Evolutionary conservation across 768 basidiomycete species (phyloP).

Genomic region (Hebeloma cylindrosporum): DNA sequence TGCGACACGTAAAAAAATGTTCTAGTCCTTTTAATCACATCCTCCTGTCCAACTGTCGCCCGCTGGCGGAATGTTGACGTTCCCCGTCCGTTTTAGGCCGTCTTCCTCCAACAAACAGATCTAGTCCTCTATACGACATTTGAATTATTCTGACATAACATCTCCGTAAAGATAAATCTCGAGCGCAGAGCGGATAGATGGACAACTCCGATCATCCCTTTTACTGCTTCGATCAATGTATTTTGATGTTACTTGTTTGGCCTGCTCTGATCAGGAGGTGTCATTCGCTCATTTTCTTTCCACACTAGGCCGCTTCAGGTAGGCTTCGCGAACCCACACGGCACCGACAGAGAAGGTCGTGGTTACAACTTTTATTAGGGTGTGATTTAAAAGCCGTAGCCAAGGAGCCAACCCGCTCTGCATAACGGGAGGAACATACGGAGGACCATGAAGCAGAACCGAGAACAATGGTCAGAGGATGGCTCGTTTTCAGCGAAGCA

Average conservation of each 20-base stretch:
- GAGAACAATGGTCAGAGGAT: too few species aligned
- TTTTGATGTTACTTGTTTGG: conserved; percentile 9
- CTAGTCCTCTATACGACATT: conserved; percentile 7
- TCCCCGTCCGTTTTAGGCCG: conserved; percentile 23
- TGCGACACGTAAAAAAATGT: conserved; percentile 14
- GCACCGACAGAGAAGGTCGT: conserved; percentile 14
- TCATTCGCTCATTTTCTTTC: conserved; percentile 4
- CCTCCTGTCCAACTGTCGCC: conserved; percentile 13
- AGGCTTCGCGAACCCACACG: conserved; percentile 6
- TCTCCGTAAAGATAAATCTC: conserved; percentile 18
- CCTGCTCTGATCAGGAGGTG: conserved; percentile 12
- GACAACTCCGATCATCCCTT: conserved; percentile 20
- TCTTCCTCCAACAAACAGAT: conserved; percentile 5
- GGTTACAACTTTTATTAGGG: too few species aligned
- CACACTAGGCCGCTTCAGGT: conserved; percentile 6
- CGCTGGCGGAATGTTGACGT: conserved; percentile 10
- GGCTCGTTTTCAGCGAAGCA: too few species aligned
- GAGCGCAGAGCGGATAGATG: conserved; percentile 8
- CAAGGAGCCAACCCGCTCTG: too few species aligned
- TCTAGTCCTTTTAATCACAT: conserved; percentile 9
- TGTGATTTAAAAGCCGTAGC: too few species aligned
- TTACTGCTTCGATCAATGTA: conserved; percentile 18
- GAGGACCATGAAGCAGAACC: too few species aligned
- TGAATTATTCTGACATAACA: conserved; percentile 5
- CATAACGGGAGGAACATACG: too few species aligned